Conservation (phyloP, 768 basidiomycete genomes). For the Rickenella mellea region DNA sequence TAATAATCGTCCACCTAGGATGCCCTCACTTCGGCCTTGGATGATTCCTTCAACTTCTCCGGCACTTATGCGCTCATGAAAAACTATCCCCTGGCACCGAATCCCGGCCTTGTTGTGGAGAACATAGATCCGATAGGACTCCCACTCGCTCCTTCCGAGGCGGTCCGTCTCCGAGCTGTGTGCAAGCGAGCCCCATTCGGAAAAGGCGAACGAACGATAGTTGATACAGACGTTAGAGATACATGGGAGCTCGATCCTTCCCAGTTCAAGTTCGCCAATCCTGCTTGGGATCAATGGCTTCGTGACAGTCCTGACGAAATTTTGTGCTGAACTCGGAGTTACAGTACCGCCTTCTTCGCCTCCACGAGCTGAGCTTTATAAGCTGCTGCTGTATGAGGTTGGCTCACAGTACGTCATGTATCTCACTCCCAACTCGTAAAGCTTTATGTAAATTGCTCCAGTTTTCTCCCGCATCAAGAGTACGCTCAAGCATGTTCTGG, state of each 20-base stretch:
- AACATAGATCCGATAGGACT: constrained; percentile 32
- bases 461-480: constrained; percentile 40
- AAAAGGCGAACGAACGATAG: constrained; percentile 30
- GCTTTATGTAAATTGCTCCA: constrained; percentile 10
- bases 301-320: constrained; percentile 18
- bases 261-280: constrained; percentile 29
- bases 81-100: constrained; percentile 23
- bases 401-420: constrained; percentile 34
- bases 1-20: not conserved
- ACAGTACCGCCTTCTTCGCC: constrained; percentile 12
- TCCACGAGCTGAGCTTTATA: constrained; percentile 33
- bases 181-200: constrained; percentile 36
- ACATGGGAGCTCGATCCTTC: constrained; percentile 41
- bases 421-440: not conserved
- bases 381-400: constrained; percentile 36
- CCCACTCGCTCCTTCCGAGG: constrained; percentile 32
- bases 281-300: constrained; percentile 29
- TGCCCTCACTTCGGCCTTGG: not conserved
- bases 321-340: constrained; percentile 29
- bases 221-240: constrained; percentile 35
- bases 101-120: constrained; percentile 29
- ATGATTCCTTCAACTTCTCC: constrained; percentile 24
- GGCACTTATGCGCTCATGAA: constrained; percentile 24
- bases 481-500: constrained; percentile 15
- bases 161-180: constrained; percentile 24